phyloP scores from a whole-genome alignment of 2,329 filamentous ascomycete species.

The Hypoxylon sp. region DNA sequence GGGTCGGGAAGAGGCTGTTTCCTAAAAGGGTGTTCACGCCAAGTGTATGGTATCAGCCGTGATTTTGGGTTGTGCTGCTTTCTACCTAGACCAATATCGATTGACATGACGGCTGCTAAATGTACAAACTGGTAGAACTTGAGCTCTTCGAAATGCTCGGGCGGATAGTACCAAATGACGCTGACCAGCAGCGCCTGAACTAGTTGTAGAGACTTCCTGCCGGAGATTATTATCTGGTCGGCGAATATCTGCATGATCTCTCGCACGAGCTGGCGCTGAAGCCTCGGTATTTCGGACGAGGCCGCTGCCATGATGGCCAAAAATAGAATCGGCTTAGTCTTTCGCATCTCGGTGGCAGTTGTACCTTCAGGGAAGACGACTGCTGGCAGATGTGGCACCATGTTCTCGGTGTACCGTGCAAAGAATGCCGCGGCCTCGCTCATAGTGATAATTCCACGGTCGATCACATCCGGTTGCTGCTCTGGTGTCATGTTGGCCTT shows the following conservation, averaged over 20 bases:
- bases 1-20: conserved; percentile 64
- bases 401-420: conserved; percentile 69
- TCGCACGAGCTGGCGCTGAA: conserved; percentile 73
- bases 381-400: conserved; percentile 72
- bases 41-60: conserved; percentile 55
- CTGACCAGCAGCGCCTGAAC: conserved; percentile 82
- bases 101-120: conserved; percentile 82
- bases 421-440: conserved; percentile 69
- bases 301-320: conserved; percentile 77
- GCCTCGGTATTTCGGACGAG: conserved; percentile 66
- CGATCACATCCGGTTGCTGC: conserved; percentile 65
- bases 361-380: conserved; percentile 70
- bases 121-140: conserved; percentile 92
- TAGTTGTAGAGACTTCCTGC: conserved; percentile 85
- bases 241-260: conserved; percentile 81
- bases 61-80: conserved; percentile 55
- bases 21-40: conserved; percentile 59
- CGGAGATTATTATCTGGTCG: conserved; percentile 78
- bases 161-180: conserved; percentile 88
- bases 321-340: conserved; percentile 74
- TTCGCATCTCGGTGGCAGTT: conserved; percentile 68
- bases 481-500: conserved; percentile 32
- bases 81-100: conserved; percentile 80
- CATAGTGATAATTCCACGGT: conserved; percentile 70
- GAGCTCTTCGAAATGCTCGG: conserved; percentile 84